Conservation (phyloP, 176 grass and related monocot genomes). For the Cenchrus americanus region DNA sequence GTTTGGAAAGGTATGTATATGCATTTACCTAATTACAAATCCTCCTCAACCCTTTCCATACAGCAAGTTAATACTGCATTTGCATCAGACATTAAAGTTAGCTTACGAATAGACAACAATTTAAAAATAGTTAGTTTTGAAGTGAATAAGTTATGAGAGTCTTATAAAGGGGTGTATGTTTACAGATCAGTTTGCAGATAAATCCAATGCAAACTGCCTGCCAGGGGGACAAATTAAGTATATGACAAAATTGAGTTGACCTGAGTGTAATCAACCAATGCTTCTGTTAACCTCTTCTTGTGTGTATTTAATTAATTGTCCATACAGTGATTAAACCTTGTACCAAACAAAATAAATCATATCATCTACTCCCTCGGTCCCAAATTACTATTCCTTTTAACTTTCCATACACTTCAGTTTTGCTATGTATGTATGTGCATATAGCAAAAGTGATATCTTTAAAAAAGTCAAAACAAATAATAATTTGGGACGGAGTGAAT, state of each 20-base stretch:
- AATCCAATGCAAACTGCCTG: neutral
- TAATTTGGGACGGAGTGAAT: too few relatives aligned
- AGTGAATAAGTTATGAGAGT: neutral
- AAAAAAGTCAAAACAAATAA: too few relatives aligned
- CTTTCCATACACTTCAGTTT: too few relatives aligned
- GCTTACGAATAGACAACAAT: neutral
- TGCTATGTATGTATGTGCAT: too few relatives aligned
- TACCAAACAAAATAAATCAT: neutral
- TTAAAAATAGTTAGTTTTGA: neutral
- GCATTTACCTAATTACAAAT: neutral
- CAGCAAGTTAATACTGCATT: neutral
- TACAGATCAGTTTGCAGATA: neutral
- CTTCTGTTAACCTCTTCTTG: neutral
- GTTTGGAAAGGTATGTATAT: slow-evolving; percentile 97
- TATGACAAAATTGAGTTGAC: slow-evolving; percentile 7
- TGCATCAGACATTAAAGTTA: neutral
- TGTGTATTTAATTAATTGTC: neutral
- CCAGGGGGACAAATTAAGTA: neutral
- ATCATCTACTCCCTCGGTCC: neutral
- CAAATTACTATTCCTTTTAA: too few relatives aligned
- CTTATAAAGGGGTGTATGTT: neutral
- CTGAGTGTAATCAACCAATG: neutral
- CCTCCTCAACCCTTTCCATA: neutral
- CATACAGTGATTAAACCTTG: slow-evolving; percentile 12
- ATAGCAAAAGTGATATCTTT: too few relatives aligned